Evolutionary conservation across 768 basidiomycete genomes (phyloP), one percentile per base, ranked within the genome.

Genomic region (Jaapia argillacea): DNA sequence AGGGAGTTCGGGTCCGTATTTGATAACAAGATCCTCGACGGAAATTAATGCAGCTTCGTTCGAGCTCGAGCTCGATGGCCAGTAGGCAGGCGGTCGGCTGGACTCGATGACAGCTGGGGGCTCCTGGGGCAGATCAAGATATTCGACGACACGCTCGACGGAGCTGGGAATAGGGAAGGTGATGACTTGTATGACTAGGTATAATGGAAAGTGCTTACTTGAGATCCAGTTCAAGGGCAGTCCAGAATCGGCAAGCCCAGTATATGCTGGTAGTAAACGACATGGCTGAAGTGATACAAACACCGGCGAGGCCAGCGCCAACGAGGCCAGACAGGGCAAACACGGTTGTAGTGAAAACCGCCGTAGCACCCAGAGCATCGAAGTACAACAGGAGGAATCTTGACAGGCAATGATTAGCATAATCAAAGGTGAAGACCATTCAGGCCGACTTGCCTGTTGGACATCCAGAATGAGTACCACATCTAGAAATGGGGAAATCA

Each of bases 391-490:
- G 63, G 2, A 94, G 69, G 87, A 85, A 90, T 40, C 89, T 68
- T n/a, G n/a, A n/a, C n/a, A n/a, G n/a, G n/a, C n/a, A n/a, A n/a
- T n/a, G n/a, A n/a, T n/a, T n/a, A n/a, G n/a, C n/a, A n/a, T n/a
- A n/a, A n/a, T n/a, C n/a, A n/a, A n/a, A n/a, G n/a, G n/a, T n/a
- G n/a, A n/a, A n/a, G n/a, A n/a, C n/a, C n/a, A n/a, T n/a, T n/a
- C n/a, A n/a, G n/a, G n/a, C n/a, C n/a, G n/a, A n/a, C n/a, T n/a
- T 16, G 16, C 28, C 28, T 10, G 51, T 87, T 90, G 6, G 78
- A 81, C 87, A 91, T 89, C 89, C 89, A 90, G 61, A 85, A 85
- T 12, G 66, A 73, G 55, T 88, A 86, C 82, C 81, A 86, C 83
- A 86, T 84, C 80, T 79, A 46, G 16, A 14, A 5, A 13, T 1